These are phyloP conservation scores for Grosmannia serpens DNA, from an alignment of 2,329 filamentous ascomycete genomes.

Conservation along the genomic window DNA sequence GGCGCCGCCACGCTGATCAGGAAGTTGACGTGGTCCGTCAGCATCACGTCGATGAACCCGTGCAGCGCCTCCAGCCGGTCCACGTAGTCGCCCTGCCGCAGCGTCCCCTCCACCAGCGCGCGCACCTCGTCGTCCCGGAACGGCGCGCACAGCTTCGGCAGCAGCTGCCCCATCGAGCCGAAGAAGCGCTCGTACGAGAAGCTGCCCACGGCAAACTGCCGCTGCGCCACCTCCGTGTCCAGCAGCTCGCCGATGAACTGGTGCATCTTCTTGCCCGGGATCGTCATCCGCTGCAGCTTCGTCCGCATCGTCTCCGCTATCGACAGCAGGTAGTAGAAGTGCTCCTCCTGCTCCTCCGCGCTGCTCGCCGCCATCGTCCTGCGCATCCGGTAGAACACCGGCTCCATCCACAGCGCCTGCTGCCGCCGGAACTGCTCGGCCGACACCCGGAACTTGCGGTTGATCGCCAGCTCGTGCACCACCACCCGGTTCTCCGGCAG, in stretches of 20 bases:
- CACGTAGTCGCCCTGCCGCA: constrained; percentile 52
- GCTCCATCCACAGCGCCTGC: constrained; percentile 35
- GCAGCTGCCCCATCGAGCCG: constrained; percentile 58
- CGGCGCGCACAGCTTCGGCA: constrained; percentile 71
- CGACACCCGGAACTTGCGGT: constrained; percentile 66
- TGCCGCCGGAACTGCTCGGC: constrained; percentile 46
- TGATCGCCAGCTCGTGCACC: constrained; percentile 69
- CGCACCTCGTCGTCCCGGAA: constrained; percentile 69
- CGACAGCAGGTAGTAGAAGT: constrained; percentile 55
- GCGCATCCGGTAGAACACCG: constrained; percentile 45
- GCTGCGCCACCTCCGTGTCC: constrained; percentile 58
- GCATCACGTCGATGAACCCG: constrained; percentile 64
- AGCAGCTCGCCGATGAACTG: constrained; percentile 64
- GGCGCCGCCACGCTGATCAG: constrained; percentile 61
- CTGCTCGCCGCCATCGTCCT: constrained; percentile 56
- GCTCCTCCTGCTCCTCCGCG: constrained; percentile 49
- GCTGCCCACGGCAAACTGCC: constrained; percentile 56
- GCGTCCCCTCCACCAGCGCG: constrained; percentile 50
- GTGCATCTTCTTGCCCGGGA: constrained; percentile 61
- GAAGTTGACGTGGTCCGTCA: constrained; percentile 75
- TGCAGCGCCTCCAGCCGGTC: constrained; percentile 66
- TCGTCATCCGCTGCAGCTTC: constrained; percentile 61
- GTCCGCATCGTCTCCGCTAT: constrained; percentile 61
- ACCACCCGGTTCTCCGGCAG: constrained; percentile 64
- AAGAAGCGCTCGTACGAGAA: constrained; percentile 80